phyloP scores from a whole-genome alignment of 805 yeast species.

The Ogataea corticis region DNA sequence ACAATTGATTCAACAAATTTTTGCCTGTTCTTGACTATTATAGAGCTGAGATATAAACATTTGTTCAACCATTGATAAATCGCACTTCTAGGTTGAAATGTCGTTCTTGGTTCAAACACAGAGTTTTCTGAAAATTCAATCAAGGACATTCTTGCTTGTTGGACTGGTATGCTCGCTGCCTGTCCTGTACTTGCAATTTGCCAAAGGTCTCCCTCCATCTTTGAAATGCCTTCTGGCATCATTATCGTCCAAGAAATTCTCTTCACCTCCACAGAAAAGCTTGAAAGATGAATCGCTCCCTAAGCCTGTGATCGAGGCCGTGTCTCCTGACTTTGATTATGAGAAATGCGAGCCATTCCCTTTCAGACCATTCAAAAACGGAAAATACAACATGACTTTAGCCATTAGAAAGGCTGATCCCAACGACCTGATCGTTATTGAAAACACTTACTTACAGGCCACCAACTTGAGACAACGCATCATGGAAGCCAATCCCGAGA shows the following conservation, averaged over 20 bases:
- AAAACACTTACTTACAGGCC: slow-evolving; percentile 53
- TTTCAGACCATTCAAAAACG: slow-evolving; percentile 49
- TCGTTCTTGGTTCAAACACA: slow-evolving; percentile 3
- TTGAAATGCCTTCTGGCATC: slow-evolving; percentile 2
- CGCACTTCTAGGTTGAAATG: no score
- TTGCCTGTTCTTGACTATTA: no score
- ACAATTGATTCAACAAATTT: no score
- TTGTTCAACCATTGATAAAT: no score
- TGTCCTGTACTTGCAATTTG: slow-evolving; percentile 5
- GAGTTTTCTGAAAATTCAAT: slow-evolving; percentile 4
- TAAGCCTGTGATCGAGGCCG: slow-evolving; percentile 32
- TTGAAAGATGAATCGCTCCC: slow-evolving; percentile 9
- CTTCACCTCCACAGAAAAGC: neutral
- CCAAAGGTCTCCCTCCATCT: slow-evolving; percentile 4
- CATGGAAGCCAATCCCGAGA: slow-evolving; percentile 33
- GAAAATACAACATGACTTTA: slow-evolving; percentile 60
- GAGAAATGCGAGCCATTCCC: slow-evolving; percentile 40
- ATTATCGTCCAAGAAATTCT: neutral
- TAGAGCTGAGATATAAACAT: no score
- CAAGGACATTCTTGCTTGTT: slow-evolving; percentile 9
- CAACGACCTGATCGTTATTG: slow-evolving; percentile 61
- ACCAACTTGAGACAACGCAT: slow-evolving; percentile 42
- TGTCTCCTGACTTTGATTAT: slow-evolving; percentile 45
- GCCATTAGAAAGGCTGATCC: slow-evolving; percentile 51
- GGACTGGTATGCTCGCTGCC: slow-evolving; percentile 11